phyloP scores from a whole-genome alignment of 345 rosid genomes.

The Litchi chinensis region DNA sequence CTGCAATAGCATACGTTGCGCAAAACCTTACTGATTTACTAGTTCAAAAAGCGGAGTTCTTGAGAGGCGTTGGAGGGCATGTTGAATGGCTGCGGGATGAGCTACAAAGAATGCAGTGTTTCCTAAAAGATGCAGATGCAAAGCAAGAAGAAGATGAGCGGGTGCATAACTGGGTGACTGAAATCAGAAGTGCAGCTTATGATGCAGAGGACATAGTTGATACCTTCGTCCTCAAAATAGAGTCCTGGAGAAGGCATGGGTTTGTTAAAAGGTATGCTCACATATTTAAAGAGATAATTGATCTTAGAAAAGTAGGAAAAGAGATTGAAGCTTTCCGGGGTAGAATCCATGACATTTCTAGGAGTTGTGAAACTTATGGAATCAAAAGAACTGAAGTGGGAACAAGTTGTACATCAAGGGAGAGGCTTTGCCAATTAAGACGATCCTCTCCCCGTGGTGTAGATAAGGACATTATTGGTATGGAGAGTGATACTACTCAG shows the following conservation, averaged over 20 bases:
- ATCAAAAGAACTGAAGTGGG: neutral
- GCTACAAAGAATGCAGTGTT: slow-evolving; percentile 32
- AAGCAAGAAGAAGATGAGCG: slow-evolving; percentile 34
- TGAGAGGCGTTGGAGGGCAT: slow-evolving; percentile 23
- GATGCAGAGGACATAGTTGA: slow-evolving; percentile 43
- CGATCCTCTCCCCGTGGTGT: no score
- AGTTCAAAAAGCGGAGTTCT: slow-evolving; percentile 14
- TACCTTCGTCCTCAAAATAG: slow-evolving; percentile 27
- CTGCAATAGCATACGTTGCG: slow-evolving; percentile 29
- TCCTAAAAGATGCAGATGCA: slow-evolving; percentile 41
- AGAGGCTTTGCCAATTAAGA: no score
- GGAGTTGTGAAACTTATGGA: no score
- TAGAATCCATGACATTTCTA: no score
- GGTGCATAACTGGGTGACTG: slow-evolving; percentile 36
- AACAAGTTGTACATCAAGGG: no score
- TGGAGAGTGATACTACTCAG: no score
- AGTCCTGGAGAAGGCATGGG: slow-evolving; percentile 13
- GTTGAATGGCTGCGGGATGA: slow-evolving; percentile 35
- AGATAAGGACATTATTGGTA: no score
- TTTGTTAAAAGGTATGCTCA: slow-evolving; percentile 15
- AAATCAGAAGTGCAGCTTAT: slow-evolving; percentile 35
- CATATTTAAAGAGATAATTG: slow-evolving; percentile 7
- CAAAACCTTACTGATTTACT: slow-evolving; percentile 30
- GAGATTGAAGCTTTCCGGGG: no score
- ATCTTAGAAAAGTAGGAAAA: no score